These are phyloP conservation scores for Phragmites australis DNA, from an alignment of 176 grass and related monocot genomes.

Conservation along the genomic window DNA sequence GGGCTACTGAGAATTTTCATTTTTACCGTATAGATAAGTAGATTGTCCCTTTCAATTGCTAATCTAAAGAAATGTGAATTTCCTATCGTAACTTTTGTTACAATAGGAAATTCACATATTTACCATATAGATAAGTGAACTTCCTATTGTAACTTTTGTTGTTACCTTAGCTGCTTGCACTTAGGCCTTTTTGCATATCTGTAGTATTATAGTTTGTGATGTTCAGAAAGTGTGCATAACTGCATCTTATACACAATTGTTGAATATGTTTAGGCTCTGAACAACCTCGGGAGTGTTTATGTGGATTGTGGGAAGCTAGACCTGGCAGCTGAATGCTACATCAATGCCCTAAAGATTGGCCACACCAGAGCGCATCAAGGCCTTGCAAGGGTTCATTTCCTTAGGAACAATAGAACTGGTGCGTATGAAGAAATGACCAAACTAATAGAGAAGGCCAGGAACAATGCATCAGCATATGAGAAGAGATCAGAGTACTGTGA, in stretches of 20 bases:
- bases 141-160: not conserved
- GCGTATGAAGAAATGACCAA: constrained; percentile 98
- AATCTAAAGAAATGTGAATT: constrained; percentile 2
- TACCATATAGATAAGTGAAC: too few species aligned
- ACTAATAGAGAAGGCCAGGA: constrained; percentile 94
- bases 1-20: constrained; percentile 1
- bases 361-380: constrained; percentile 98
- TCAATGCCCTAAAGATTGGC: constrained; percentile 83
- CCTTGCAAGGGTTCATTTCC: constrained; percentile 89
- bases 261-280: constrained; percentile 75
- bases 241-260: constrained; percentile 25
- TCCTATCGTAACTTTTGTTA: not conserved
- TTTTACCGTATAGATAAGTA: constrained; percentile 7
- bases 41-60: not conserved
- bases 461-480: constrained; percentile 95
- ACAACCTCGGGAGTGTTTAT: constrained; percentile 98
- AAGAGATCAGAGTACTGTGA: constrained; percentile 97
- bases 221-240: not conserved
- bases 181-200: not conserved
- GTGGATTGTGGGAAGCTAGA: constrained; percentile 92
- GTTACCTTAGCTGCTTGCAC: constrained; percentile 4
- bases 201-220: constrained; percentile 18
- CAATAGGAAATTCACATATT: too few species aligned
- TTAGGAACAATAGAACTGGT: constrained; percentile 64
- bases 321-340: constrained; percentile 95